Base-by-base conservation (phyloP, 225 moss, liverwort and hornwort species). In the Sphagnum tenellum region DNA sequence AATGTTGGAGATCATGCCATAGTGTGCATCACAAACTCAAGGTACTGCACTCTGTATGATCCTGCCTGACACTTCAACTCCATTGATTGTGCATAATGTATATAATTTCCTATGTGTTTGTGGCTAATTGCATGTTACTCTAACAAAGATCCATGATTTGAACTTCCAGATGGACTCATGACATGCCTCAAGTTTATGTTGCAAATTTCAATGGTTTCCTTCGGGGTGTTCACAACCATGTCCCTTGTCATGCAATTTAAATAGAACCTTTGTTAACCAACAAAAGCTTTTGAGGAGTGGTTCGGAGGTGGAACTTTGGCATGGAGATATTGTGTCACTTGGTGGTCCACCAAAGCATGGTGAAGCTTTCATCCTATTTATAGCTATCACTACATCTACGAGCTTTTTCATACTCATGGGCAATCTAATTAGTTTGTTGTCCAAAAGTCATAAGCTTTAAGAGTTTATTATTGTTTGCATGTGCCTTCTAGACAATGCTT, bases 311-410 rank as follows among this genome's bases (percentile, higher is more conserved):
- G 80, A 75, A 63, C 75, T 84, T 62, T 75, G 66, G 49, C 80
- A 84, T 56, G 84, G 80, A 14, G 80, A 84, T 73, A 73, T 84
- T 44, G 59, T 84, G 8, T 84, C 84, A 29, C 71, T 84, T 66
- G 84, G 80, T 29, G 80, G 77, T 12, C 63, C 73, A 46, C 84
- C 85, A 4, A 87, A 90, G 51, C 75, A 85, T 62, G 85, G 89
- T 90, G 67, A 79, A 80, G 57, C 4, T 63, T 67, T 74, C 52
- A 54, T 8, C 64, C 8, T 58, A 58, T 13, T 58, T 58, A 3
- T 12, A 44, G 13, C 3, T 58, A 44, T 58, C 2, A 58, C 58
- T 58, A 13, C 9, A 63, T 64, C 51, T 47, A 49, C 46, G 50
- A 11, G 48, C 8, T 48, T 47, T 12, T 12, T 2, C 1, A 59